These are phyloP conservation scores for Gossypium davidsonii DNA, from an alignment of 441 rosid species.

Conservation along the genomic window DNA sequence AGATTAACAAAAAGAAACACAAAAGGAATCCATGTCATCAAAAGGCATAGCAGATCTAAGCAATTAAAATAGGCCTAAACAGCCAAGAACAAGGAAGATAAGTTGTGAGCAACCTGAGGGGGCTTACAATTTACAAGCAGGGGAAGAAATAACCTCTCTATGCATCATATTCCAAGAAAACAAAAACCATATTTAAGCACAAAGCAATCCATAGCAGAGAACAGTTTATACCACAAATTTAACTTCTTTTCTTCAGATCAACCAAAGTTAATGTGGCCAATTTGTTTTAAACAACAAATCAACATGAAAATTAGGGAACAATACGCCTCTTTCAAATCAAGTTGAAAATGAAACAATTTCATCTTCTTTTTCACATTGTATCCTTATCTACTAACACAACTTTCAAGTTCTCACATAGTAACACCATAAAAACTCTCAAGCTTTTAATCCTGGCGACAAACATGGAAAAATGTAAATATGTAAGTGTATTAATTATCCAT, in stretches of 20 bases:
- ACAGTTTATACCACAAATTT: not conserved
- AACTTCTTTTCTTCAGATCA: not conserved
- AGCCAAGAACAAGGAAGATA: not conserved
- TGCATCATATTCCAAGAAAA: not conserved
- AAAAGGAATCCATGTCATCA: not conserved
- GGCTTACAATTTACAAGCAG: not conserved
- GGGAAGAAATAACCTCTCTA: slow-evolving; percentile 4
- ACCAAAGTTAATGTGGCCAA: not conserved
- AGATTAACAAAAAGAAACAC: not conserved
- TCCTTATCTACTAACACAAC: not conserved
- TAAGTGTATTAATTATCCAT: not conserved
- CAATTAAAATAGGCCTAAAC: not conserved
- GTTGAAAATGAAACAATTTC: not conserved
- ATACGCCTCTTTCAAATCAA: not conserved
- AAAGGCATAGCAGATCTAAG: not conserved
- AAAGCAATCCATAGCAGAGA: not conserved
- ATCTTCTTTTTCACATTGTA: not conserved
- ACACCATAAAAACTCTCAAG: not conserved
- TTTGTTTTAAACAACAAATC: not conserved
- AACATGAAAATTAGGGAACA: not conserved
- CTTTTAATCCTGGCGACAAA: not conserved
- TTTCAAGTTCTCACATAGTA: not conserved
- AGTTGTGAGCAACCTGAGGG: too few species aligned
- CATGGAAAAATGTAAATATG: not conserved
- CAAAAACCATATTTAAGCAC: not conserved